Evolutionary conservation across 768 basidiomycete genomes (phyloP), one percentile per base, ranked within the genome.

Genomic region (Leccinum pellstonianum): DNA sequence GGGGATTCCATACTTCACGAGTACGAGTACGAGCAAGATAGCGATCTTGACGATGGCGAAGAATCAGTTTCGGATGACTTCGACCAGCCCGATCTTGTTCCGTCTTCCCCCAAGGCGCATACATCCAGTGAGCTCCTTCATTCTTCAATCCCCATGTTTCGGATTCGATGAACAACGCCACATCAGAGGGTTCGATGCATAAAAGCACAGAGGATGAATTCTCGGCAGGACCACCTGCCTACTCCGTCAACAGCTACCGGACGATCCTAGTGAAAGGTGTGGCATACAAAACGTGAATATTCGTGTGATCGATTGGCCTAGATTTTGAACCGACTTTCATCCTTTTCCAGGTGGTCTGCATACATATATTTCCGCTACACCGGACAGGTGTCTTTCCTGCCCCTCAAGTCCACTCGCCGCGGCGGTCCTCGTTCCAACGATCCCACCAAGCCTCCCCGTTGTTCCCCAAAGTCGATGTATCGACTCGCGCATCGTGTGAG

Each of bases 381-480:
- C 1, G 72, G 72, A 0, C 68, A 72, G 47, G 62, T 68, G 4
- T 67, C 59, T 38, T 72, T 72, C 54, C 47, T 56, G 15, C 59
- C 66, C 19, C 43, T 72, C 50, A 74, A 68, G 55, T 70, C 72
- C 25, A 55, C 60, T 5, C 56, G 15, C 25, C 25, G 25, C 25
- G 25, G 25, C 12, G 46, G 23, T 17, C 5, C 57, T 27, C 55
- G 14, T 5, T 21, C 14, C 3, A 46, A 41, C 8, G 31, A 15
- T n/a, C 19, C n/a, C 5, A 47, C 15, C 12, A 41, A 25, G 0
- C 48, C 58, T 21, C 62, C 65, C 5, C 1, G 51, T 19, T 76
- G 75, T 25, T 76, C 75, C 17, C 74, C 76, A 57, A 76, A 77
- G 66, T 76, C 75, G 10, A 76, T 77, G 76, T 77, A 74, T 63